Conservation (phyloP, 345 rosid genomes). For the Luvunga scandens region DNA sequence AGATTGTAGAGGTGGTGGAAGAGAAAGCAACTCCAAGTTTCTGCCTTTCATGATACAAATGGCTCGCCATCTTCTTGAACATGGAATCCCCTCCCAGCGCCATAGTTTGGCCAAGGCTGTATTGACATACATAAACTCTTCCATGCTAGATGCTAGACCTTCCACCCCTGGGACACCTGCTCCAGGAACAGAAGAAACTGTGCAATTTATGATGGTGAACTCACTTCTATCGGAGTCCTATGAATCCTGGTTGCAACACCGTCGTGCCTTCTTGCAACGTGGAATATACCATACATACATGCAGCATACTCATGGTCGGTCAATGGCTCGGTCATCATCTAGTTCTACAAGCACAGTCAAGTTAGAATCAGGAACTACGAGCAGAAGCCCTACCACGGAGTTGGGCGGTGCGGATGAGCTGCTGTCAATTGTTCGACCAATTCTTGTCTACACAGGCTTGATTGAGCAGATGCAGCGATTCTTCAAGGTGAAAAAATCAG, state of each 20-base stretch:
- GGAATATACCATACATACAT: conserved; percentile 88
- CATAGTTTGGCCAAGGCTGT: conserved; percentile 74
- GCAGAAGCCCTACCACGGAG: conserved; percentile 39
- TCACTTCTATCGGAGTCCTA: conserved; percentile 88
- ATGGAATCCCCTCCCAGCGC: conserved; percentile 77
- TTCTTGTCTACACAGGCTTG: conserved; percentile 88
- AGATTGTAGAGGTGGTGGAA: conserved; percentile 92
- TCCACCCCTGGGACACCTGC: conserved; percentile 52
- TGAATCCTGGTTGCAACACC: conserved; percentile 91
- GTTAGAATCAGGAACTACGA: conserved; percentile 44
- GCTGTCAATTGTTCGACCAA: conserved; percentile 61
- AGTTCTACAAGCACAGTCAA: conserved; percentile 25
- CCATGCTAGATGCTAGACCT: conserved; percentile 54
- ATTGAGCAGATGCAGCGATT: conserved; percentile 88
- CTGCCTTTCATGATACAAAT: conserved; percentile 92
- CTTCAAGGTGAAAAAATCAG: conserved; percentile 60
- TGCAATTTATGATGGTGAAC: conserved; percentile 97
- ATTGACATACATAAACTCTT: conserved; percentile 60
- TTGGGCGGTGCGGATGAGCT: conserved; percentile 47
- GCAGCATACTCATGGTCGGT: conserved; percentile 85
- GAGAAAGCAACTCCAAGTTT: conserved; percentile 97
- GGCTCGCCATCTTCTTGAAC: conserved; percentile 94
- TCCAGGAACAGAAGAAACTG: conserved; percentile 74
- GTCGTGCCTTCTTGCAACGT: conserved; percentile 75
- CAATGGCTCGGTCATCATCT: conserved; percentile 37